Base-by-base conservation (phyloP, 2,329 filamentous ascomycete species). In the Aspergillus aculeatinus region DNA sequence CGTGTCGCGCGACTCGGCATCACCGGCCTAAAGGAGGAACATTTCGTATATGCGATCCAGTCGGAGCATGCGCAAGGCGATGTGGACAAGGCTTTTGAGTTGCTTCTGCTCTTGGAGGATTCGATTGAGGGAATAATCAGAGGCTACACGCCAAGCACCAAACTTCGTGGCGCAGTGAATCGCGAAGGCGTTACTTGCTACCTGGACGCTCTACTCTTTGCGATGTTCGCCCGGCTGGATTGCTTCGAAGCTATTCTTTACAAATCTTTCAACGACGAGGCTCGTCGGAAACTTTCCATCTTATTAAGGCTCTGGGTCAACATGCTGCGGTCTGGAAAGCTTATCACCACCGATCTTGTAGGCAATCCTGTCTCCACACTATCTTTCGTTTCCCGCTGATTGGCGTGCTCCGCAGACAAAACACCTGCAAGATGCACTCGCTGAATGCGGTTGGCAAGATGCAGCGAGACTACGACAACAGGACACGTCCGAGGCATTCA, bases 401-500 rank as follows among this genome's bases (percentile, higher is more conserved):
- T 39, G 6, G 23, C 7, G 21, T 21, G 35, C 11, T 44, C n/a
- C 5, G 29, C 68, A 94, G 89, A 96, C 91, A 7, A 85, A 89
- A 74, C 82, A 92, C 65, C 83, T 99, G 14, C 93, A 97, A 76
- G 86, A 94, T 47, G 83, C 92, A 10, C 77, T 98, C 44, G 88
- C 89, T 19, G 89, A 88, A 56, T 97, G 93, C 73, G 95, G 94
- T 4, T 98, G 95, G 95, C 79, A 84, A 66, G 92, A 96, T 60
- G 93, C 93, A 51, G 84, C 85, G 23, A 77, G 85, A 59, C 72
- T 91, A n/a, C 85, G 88, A 67, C 95, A 98, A 72, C 95, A 99
- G 76, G 95, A 99, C 75, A 91, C 92, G 0, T 97, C 95, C 0
- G 95, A 99, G 76, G 93, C 93, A 1, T 98, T 98, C 72, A 91